Percentiles rank a stretch among this genome's conserved stretches.
phyloP scores from a whole-genome alignment of 371 early-diverging fungal genomes.

The Mortierella sp. region DNA sequence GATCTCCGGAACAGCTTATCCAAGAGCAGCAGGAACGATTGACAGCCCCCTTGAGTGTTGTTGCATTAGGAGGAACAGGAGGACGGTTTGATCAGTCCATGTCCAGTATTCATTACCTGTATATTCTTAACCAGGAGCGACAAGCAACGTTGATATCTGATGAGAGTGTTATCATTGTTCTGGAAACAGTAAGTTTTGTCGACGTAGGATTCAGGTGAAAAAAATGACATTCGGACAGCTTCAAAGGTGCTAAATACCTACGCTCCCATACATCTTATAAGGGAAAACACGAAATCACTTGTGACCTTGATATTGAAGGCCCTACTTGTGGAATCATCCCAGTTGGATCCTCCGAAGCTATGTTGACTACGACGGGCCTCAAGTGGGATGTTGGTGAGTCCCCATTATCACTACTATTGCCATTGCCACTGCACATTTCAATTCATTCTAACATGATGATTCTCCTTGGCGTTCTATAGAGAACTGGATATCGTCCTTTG shows the following conservation, averaged over 20 bases:
- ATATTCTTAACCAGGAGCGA: conserved; percentile 62
- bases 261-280: too few relatives aligned
- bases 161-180: conserved; percentile 76
- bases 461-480: too few relatives aligned
- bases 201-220: too few relatives aligned
- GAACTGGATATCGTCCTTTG: conserved; percentile 70
- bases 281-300: conserved; percentile 76
- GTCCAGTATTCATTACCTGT: conserved; percentile 77
- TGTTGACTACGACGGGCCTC: conserved; percentile 78
- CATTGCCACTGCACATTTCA: background rate
- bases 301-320: conserved; percentile 75
- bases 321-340: conserved; percentile 93
- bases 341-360: conserved; percentile 70
- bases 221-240: background rate
- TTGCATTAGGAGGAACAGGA: conserved; percentile 85
- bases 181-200: conserved; percentile 66
- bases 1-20: too few relatives aligned
- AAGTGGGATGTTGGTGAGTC: conserved; percentile 86
- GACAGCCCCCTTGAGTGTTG: conserved; percentile 59
- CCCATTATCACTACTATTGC: background rate
- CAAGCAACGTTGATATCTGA: conserved; percentile 72
- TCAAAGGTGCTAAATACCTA: too few relatives aligned
- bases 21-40: conserved; percentile 8
- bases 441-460: too few relatives aligned
- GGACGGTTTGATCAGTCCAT: conserved; percentile 94